These are phyloP conservation scores for Cordyceps fumosorosea DNA, from an alignment of 2,329 filamentous ascomycete genomes.

Conservation along the genomic window DNA sequence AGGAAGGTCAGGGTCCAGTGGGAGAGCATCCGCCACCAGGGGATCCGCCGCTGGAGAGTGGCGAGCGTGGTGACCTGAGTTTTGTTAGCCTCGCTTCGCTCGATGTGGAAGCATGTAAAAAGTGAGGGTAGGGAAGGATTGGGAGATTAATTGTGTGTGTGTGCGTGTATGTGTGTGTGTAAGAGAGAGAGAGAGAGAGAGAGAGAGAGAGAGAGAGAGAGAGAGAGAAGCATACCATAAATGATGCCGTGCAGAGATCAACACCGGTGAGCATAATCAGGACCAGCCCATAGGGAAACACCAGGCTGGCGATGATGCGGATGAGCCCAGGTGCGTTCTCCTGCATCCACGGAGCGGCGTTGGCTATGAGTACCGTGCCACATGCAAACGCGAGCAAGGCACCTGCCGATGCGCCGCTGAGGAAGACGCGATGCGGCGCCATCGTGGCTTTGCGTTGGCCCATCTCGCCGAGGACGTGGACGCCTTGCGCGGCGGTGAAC, in stretches of 20 bases:
- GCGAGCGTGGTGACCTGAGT: constrained; percentile 14
- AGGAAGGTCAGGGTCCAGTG: constrained; percentile 38
- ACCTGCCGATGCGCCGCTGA: constrained; percentile 44
- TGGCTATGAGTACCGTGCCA: constrained; percentile 37
- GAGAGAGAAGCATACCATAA: too few species aligned
- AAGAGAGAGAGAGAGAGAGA: constrained; percentile 29
- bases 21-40: constrained; percentile 13
- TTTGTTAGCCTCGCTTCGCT: neutral
- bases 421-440: constrained; percentile 45
- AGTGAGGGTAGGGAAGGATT: neutral
- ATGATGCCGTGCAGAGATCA: too few species aligned
- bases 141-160: neutral
- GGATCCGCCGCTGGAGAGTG: constrained; percentile 12
- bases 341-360: constrained; percentile 35
- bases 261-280: neutral
- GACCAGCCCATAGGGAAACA: neutral
- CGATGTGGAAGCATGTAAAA: too few species aligned
- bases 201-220: constrained; percentile 29
- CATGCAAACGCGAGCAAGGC: constrained; percentile 45
- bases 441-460: constrained; percentile 45
- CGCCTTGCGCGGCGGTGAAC: neutral
- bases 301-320: constrained; percentile 34
- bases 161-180: neutral
- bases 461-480: constrained; percentile 14
- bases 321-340: constrained; percentile 42